Base-by-base conservation (phyloP, 75 land plant genomes). In the Picea sitchensis region DNA sequence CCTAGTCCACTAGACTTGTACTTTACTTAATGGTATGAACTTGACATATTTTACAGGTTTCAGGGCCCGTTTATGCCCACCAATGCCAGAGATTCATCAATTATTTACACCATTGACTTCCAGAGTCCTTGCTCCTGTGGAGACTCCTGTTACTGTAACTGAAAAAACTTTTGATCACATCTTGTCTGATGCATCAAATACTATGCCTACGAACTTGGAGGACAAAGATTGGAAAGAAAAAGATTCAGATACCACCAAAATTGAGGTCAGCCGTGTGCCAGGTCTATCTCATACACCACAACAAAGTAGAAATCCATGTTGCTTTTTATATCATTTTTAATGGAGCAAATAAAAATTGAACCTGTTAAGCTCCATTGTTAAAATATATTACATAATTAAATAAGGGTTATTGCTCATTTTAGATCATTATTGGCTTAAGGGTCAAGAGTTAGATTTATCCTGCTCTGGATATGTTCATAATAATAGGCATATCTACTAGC, bases 241-340 rank as follows among this genome's bases (percentile, higher is more conserved):
- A 14, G 17, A 32, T 65, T 65, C 69, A 31, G 69, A 32, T 32
- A 17, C 69, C 36, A 65, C 38, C 34, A 36, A 65, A 32, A 65
- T 36, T 65, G 69, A 65, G 69, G 69, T 65, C 69, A 65, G 69
- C 69, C 18, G 34, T 65, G 69, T 32, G 69, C 11, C 69, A 65
- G 69, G 69, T 65, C 69, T 65, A 65, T 65, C 34, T 65, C 69
- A 32, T 65, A 31, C 69, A 32, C 69, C 69, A 65, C 18, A 65
- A 5, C n/a, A 65, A 32, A 65, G 3, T 65, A 65, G 31, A 14
- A 65, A 31, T 3, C 38, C 3, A 65, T 32, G 17, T 18, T 14
- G 69, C 17, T 14, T 65, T 36, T 32, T 32, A 31, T 7, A 65
- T 32, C 6, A 65, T 65, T 17, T 65, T 31, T 12, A 65, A 32